These are phyloP conservation scores for Neofusicoccum ribis DNA, from an alignment of 2,329 filamentous ascomycete species.

Conservation along the genomic window DNA sequence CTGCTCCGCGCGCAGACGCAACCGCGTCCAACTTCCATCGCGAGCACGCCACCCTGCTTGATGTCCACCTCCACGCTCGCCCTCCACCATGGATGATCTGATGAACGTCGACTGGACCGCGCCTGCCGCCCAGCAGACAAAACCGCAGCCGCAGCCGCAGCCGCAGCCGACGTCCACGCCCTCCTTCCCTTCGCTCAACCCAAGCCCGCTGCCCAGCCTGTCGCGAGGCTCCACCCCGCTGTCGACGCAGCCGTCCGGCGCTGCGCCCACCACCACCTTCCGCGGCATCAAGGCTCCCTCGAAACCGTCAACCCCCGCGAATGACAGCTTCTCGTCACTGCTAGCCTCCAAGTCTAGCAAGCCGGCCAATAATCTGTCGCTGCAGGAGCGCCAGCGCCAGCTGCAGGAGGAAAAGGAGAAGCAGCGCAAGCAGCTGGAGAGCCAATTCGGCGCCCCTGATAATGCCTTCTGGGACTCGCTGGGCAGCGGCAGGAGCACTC, in stretches of 20 bases:
- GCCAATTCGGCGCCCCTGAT: conserved; percentile 69
- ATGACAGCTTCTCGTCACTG: conserved; percentile 77
- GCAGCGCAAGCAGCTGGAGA: conserved; percentile 70
- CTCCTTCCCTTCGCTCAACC: conserved; percentile 26
- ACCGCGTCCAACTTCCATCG: neutral
- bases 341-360: conserved; percentile 65
- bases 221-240: conserved; percentile 43
- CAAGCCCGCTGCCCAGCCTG: conserved; percentile 34
- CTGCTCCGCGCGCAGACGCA: neutral
- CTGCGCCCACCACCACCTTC: conserved; percentile 23
- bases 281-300: conserved; percentile 48
- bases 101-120: conserved; percentile 50
- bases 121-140: conserved; percentile 30
- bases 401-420: conserved; percentile 76
- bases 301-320: conserved; percentile 53
- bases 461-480: conserved; percentile 75
- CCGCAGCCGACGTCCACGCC: conserved; percentile 27
- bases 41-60: neutral
- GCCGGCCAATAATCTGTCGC: conserved; percentile 66
- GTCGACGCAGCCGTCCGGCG: conserved; percentile 41
- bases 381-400: conserved; percentile 65
- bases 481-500: conserved; percentile 55
- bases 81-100: conserved; percentile 48
- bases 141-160: conserved; percentile 28
- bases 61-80: neutral